Evolutionary conservation across 805 yeast genomes (phyloP).

Genomic region (Kuraishia cidri): DNA sequence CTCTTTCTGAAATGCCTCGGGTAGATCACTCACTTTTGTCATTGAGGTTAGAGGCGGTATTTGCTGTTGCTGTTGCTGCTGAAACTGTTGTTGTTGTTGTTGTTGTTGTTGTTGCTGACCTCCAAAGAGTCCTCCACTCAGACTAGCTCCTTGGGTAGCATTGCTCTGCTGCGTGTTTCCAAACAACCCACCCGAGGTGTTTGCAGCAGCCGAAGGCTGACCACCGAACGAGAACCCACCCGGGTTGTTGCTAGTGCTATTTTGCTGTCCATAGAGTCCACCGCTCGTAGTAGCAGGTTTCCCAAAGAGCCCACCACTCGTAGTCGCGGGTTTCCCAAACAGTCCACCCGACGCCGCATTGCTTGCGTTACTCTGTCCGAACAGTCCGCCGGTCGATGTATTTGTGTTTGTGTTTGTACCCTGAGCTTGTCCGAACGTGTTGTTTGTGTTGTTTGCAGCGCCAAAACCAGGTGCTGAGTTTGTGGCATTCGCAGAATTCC

Average conservation of each 20-base stretch:
- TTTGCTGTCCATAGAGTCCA: conserved; percentile 17
- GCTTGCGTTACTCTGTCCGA: conserved; percentile 18
- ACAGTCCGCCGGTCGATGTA: conserved; percentile 19
- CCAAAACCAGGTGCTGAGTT: conserved; percentile 26
- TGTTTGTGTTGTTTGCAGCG: conserved; percentile 10
- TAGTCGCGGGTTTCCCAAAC: conserved; percentile 10
- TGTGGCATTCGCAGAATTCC: conserved; percentile 5
- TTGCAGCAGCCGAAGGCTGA: not conserved
- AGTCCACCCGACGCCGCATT: conserved; percentile 9
- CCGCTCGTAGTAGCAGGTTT: conserved; percentile 9
- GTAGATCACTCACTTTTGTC: conserved; percentile 69
- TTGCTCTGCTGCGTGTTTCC: conserved; percentile 10
- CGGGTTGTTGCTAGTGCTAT: conserved; percentile 7
- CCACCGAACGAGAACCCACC: conserved; percentile 24
- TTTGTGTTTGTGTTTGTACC: no score
- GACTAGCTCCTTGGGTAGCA: conserved; percentile 2
- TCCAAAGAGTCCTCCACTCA: conserved; percentile 8
- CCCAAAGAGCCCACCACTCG: conserved; percentile 20
- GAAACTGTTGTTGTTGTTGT: conserved; percentile 11
- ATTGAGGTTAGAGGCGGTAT: conserved; percentile 52
- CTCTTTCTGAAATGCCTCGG: conserved; percentile 61
- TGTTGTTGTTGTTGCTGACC: conserved; percentile 22
- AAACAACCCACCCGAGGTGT: conserved; percentile 9
- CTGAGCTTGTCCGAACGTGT: no score
- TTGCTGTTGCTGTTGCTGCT: conserved; percentile 22